Conservation (phyloP, 2,329 filamentous ascomycete species). For the Diaporthe sp. region DNA sequence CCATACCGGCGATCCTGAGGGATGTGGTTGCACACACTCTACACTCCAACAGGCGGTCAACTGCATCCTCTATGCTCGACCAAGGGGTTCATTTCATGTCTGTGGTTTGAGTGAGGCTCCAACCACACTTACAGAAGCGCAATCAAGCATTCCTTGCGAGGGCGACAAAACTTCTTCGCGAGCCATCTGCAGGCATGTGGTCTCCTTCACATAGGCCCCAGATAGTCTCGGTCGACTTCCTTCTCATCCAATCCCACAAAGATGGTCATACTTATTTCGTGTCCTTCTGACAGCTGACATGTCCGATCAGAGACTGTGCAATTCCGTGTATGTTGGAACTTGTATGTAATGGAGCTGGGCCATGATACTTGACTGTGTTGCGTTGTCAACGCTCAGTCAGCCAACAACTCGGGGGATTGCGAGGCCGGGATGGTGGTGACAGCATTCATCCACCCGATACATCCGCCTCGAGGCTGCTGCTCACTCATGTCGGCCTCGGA, state of each 20-base stretch:
- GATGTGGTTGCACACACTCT: background rate
- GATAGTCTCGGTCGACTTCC: background rate
- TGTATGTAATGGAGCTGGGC: background rate
- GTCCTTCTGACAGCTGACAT: background rate
- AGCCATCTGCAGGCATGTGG: background rate
- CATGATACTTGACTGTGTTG: background rate
- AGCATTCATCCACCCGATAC: background rate
- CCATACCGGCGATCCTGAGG: background rate
- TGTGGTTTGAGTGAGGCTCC: background rate
- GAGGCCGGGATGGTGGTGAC: background rate
- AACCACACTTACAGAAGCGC: background rate
- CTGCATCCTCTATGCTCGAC: background rate
- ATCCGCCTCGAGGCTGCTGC: background rate
- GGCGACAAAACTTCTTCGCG: background rate
- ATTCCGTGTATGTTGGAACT: background rate
- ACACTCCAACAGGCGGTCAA: background rate
- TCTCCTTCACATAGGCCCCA: background rate
- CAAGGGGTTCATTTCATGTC: background rate
- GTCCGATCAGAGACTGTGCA: background rate
- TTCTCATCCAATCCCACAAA: background rate
- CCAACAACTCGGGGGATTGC: background rate
- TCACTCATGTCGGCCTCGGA: conserved; percentile 16
- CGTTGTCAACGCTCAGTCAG: background rate
- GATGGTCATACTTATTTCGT: no score
- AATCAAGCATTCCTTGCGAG: background rate